These are phyloP conservation scores for Saturnispora quitensis DNA, from an alignment of 805 yeast species.

Conservation along the genomic window DNA sequence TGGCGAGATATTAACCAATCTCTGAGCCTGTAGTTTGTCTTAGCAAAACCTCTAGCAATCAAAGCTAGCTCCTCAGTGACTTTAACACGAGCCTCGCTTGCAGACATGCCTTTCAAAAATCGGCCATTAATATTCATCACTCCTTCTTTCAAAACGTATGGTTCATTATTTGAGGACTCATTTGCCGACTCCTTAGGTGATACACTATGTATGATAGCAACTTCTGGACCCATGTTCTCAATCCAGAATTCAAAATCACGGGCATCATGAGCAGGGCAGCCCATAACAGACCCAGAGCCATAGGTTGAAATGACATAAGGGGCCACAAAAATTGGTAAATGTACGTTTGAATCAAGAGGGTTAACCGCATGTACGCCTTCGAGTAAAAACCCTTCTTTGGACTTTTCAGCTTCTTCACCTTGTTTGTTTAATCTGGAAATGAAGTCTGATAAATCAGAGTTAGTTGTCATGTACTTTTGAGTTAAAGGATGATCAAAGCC, in stretches of 20 bases:
- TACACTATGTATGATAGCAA: constrained; percentile 34
- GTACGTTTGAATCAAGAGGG: constrained; percentile 44
- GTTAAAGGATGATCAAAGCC: constrained; percentile 64
- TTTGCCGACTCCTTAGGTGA: constrained; percentile 26
- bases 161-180: constrained; percentile 14
- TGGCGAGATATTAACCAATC: constrained; percentile 96
- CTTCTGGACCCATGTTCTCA: constrained; percentile 40
- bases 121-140: constrained; percentile 40
- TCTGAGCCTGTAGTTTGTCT: constrained; percentile 56
- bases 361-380: constrained; percentile 36
- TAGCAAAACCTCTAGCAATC: constrained; percentile 33
- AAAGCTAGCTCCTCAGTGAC: constrained; percentile 36
- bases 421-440: constrained; percentile 30
- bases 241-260: constrained; percentile 81
- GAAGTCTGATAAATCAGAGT: constrained; percentile 38
- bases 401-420: constrained; percentile 30
- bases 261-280: constrained; percentile 89
- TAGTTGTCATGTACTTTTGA: constrained; percentile 27
- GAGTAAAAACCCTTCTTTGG: constrained; percentile 55
- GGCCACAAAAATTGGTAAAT: constrained; percentile 75
- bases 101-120: constrained; percentile 40
- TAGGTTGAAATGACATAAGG: constrained; percentile 81
- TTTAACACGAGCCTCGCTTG: constrained; percentile 40
- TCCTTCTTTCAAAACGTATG: constrained; percentile 37
- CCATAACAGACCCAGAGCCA: constrained; percentile 96